phyloP scores from a whole-genome alignment of 768 basidiomycete genomes.

The Amanita molliuscula region DNA sequence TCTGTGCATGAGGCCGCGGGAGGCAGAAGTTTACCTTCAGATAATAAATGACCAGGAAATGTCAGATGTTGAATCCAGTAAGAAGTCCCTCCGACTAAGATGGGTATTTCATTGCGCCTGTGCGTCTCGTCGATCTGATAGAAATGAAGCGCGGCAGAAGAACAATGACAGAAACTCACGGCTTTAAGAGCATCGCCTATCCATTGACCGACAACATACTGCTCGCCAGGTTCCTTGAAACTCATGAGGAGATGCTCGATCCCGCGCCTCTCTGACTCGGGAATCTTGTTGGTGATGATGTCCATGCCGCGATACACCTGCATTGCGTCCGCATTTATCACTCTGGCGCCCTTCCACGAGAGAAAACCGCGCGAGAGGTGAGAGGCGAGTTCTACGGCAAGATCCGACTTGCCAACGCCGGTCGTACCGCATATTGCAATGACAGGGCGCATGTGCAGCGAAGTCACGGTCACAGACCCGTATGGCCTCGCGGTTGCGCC shows the following conservation, averaged over 20 bases:
- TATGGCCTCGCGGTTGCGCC: conserved; percentile 28
- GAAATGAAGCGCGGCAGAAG: conserved; percentile 1
- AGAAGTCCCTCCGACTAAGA: conserved; percentile 90
- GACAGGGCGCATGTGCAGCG: no score
- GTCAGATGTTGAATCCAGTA: conserved; percentile 97
- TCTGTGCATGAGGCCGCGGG: not conserved
- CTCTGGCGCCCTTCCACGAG: conserved; percentile 49
- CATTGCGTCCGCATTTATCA: conserved; percentile 98
- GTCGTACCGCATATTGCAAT: conserved; percentile 90
- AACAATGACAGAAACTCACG: conserved; percentile 36
- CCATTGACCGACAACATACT: conserved; percentile 85
- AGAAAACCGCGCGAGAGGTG: conserved; percentile 28
- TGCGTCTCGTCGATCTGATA: conserved; percentile 70
- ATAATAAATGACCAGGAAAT: conserved; percentile 66
- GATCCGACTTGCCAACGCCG: conserved; percentile 90
- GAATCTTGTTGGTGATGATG: conserved; percentile 90
- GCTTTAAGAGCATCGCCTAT: conserved; percentile 66
- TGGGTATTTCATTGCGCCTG: conserved; percentile 53
- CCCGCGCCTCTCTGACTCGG: conserved; percentile 62
- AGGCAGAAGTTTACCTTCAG: conserved; percentile 13
- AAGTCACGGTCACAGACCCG: no score
- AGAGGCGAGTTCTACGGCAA: conserved; percentile 81
- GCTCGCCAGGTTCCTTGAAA: conserved; percentile 78
- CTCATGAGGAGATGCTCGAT: conserved; percentile 87
- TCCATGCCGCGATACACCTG: conserved; percentile 91